phyloP scores from a whole-genome alignment of 169 alveolate genomes.

The Amoebophrya sp. region DNA sequence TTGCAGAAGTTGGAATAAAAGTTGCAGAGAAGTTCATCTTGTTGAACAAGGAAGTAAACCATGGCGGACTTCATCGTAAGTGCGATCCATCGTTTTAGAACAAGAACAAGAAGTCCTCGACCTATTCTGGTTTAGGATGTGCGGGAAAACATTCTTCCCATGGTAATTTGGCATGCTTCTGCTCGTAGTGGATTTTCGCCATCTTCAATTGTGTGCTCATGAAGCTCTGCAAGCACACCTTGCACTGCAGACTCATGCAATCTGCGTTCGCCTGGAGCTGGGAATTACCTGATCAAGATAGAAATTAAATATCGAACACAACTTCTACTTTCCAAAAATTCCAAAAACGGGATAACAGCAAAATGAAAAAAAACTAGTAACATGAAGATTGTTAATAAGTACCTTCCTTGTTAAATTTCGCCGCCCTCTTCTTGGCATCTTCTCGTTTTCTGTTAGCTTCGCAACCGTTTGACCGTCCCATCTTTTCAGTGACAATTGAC shows the following conservation, averaged over 20 bases:
- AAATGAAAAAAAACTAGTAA: too few relatives aligned
- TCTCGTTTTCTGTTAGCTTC: slow-evolving; percentile 17
- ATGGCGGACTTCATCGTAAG: too few relatives aligned
- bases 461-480: not conserved
- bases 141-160: not conserved
- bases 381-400: not conserved
- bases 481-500: too few relatives aligned
- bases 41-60: too few relatives aligned
- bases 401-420: not conserved
- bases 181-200: slow-evolving; percentile 15
- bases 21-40: too few relatives aligned
- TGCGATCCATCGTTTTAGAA: too few relatives aligned
- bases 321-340: not conserved
- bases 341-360: not conserved
- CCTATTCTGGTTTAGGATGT: not conserved
- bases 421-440: not conserved
- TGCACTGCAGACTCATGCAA: slow-evolving; percentile 12
- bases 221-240: slow-evolving; percentile 15
- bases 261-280: not conserved
- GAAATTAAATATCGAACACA: too few relatives aligned
- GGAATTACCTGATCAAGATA: not conserved
- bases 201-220: not conserved
- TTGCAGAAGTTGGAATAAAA: too few relatives aligned
- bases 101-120: too few relatives aligned
- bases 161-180: not conserved